Evolutionary conservation across 306 rosid genomes (phyloP), one percentile per base, ranked within the genome.

Genomic region (Sindora glabra): DNA sequence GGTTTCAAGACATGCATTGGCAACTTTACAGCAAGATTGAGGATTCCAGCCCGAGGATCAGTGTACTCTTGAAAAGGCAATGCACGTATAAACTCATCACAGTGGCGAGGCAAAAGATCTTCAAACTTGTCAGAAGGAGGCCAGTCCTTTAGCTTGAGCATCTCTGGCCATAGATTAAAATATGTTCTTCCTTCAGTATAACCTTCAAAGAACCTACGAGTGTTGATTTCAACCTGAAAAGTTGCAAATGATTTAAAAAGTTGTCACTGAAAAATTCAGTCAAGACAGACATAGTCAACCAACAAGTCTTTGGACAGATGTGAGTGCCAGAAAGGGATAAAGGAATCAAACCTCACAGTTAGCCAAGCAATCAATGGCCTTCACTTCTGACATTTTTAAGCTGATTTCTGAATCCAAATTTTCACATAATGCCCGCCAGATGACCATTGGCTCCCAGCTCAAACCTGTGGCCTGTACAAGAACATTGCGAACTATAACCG

Each of bases 371-470:
- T 89, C 97, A 19, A 86, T 79, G 63, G 92, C 90, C 80, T 81
- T 89, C 48, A 89, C 95, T 74, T 81, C 81, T 36, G 87, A 60
- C 79, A 77, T 72, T 55, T 81, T 78, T 56, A 79, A 65, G 64
- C 77, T 62, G 64, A 74, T 59, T 36, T 69, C 79, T 63, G 78
- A 66, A 68, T 61, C 79, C 26, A 15, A 45, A 55, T 63, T 78
- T 75, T 84, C 87, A 51, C 92, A 81, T 37, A 89, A 72, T 4
- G 84, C 97, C 62, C 97, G 89, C 95, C 87, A 79, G 75, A 89
- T 81, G 45, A 89, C 97, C 91, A 77, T 86, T 33, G 97, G 97
- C 72, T 89, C 85, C 97, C 97, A 89, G 79, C 97, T 89, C 74
- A 89, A 79, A 57, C 87, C 95, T 34, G 82, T 71, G n/a, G 85